Evolutionary conservation across 495 filamentous ascomycete species (phyloP).

Genomic region (Hyaloscypha bicolor): DNA sequence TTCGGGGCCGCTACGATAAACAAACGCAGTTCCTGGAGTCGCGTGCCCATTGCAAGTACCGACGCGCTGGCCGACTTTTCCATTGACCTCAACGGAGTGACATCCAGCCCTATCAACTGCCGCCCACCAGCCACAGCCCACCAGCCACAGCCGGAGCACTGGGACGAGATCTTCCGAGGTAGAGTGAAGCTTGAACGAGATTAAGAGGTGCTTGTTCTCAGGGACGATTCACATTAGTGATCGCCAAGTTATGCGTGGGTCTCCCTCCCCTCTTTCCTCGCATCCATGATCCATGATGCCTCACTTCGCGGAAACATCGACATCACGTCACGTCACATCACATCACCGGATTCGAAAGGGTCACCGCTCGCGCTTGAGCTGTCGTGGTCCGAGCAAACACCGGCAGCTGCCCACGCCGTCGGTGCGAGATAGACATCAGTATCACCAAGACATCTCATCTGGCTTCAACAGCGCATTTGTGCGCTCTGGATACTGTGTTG

Average conservation of each 20-base stretch:
- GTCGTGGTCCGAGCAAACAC: neutral
- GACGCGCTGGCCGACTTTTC: neutral
- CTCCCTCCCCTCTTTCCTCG: neutral
- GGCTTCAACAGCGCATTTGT: neutral
- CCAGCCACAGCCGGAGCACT: neutral
- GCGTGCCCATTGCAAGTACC: neutral
- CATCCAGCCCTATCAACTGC: neutral
- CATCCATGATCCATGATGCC: neutral
- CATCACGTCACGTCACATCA: neutral
- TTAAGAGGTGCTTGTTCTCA: neutral
- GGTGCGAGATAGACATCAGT: too few relatives aligned
- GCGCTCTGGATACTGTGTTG: neutral
- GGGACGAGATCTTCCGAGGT: neutral
- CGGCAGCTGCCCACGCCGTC: neutral
- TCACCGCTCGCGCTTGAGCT: neutral
- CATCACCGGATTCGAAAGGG: neutral
- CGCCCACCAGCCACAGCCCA: neutral
- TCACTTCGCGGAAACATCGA: neutral
- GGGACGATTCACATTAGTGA: neutral
- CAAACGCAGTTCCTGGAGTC: neutral
- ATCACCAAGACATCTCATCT: neutral
- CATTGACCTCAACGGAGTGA: neutral
- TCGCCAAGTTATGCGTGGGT: slow-evolving; percentile 1
- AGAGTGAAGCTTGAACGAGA: neutral
- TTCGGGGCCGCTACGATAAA: too few relatives aligned